Base-by-base conservation (phyloP, 768 basidiomycete genomes). In the Cystoderma amianthinum region DNA sequence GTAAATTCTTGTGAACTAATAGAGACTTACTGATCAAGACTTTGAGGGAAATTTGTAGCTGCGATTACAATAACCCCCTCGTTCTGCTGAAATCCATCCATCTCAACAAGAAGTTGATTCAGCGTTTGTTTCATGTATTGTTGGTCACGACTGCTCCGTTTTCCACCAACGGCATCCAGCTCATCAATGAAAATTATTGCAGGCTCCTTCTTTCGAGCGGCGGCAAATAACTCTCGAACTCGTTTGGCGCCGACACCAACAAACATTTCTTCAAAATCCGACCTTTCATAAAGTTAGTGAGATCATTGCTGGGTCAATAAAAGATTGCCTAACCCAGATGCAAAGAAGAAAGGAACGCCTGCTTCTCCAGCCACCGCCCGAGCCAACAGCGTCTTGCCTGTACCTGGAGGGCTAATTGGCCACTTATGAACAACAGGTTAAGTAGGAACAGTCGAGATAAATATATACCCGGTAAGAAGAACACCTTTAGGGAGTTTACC, bases 101-200 rank as follows among this genome's bases (percentile, higher is more conserved):
- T 85, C 61, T 99, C 96, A 30, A 94, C 90, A 38, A 99, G 74
- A 12, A 99, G 74, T 62, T 98, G 95, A 54, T 99, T 99, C 35
- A 99, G 71, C 0, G 96, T 93, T 61, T 91, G 89, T 52, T 90
- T 91, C 81, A 89, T 80, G 63, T 90, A 88, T 54, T 87, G 84
- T 61, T 92, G 84, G 48, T 90, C 85, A 43, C 85, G 77, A 45
- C 74, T 78, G 51, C 78, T 85, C 34, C 93, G 82, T 62, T 90
- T 93, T 15, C 87, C 82, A 38, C 93, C 93, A 47, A 97, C 87
- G 2, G 93, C 91, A 56, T 97, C 93, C 22, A 97, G 67, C 56
- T 97, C 93, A 52, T 97, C 93, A 53, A 99, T 98, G 66, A 99
- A 99, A 46, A 99, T 92, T 61, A 99, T 98, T 12, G 96, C 85